Conservation (phyloP, 768 basidiomycete genomes). For the Ramaria sp. region DNA sequence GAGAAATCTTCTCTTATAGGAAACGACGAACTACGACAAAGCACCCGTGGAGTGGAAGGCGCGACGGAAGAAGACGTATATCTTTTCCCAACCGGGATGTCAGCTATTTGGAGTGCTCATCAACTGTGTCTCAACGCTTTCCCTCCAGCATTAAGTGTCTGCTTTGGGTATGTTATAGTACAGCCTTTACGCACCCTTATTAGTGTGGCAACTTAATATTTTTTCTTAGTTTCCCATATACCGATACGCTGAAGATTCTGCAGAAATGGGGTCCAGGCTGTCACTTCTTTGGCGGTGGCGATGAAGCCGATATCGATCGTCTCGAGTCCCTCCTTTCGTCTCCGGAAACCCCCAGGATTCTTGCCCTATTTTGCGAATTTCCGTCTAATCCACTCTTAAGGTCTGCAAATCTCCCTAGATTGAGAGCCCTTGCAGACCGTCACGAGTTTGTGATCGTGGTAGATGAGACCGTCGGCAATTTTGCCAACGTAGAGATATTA, state of each 20-base stretch:
- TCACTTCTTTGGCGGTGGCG: conserved; percentile 33
- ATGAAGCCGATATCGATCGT: conserved; percentile 25
- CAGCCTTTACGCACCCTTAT: neutral
- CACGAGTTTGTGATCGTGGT: conserved; percentile 38
- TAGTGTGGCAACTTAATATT: neutral
- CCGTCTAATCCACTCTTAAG: conserved; percentile 43
- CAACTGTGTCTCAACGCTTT: conserved; percentile 24
- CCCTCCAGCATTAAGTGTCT: conserved; percentile 28
- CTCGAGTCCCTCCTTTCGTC: conserved; percentile 24
- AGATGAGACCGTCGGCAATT: conserved; percentile 44
- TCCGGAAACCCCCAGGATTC: conserved; percentile 21
- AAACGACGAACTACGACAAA: conserved; percentile 12
- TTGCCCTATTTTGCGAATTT: conserved; percentile 41
- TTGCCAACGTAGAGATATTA: conserved; percentile 38
- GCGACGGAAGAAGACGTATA: conserved; percentile 38
- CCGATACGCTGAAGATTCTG: conserved; percentile 41
- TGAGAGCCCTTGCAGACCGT: conserved; percentile 34
- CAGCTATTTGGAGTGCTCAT: conserved; percentile 40
- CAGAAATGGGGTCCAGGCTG: conserved; percentile 41
- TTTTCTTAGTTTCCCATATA: conserved; percentile 34
- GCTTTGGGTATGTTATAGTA: conserved; percentile 27
- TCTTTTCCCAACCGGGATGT: conserved; percentile 41
- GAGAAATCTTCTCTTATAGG: conserved; percentile 9
- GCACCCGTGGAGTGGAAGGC: conserved; percentile 19
- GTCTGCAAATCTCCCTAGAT: conserved; percentile 28